phyloP scores from a whole-genome alignment of 208 protist species.

The Leishmania tropica region DNA sequence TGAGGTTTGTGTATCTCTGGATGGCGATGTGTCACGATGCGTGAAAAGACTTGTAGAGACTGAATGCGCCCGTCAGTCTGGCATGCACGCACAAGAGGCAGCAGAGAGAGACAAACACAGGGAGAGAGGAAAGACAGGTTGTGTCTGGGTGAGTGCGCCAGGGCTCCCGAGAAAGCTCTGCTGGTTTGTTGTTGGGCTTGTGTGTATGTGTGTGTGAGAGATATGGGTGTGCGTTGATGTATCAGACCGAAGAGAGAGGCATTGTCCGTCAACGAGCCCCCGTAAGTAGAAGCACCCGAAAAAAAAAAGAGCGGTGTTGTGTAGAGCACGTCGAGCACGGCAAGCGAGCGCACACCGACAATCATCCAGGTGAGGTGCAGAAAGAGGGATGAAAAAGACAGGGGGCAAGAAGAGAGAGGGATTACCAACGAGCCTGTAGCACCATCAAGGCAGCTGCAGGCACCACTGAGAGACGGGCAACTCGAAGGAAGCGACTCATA shows the following conservation, averaged over 20 bases:
- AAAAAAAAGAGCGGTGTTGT: background rate
- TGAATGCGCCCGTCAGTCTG: background rate
- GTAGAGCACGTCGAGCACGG: background rate
- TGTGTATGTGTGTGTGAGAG: background rate
- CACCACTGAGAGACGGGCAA: background rate
- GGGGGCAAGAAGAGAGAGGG: background rate
- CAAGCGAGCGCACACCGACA: background rate
- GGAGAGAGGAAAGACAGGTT: background rate
- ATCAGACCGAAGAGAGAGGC: background rate
- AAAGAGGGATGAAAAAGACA: background rate
- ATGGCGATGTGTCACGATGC: background rate
- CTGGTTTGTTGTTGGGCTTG: background rate
- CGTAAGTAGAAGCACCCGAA: background rate
- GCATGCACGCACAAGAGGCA: background rate
- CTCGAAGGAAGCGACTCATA: background rate
- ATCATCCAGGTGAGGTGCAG: background rate
- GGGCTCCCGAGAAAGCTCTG: background rate
- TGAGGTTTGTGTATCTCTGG: background rate
- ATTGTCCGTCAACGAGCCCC: background rate
- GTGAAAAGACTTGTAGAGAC: background rate
- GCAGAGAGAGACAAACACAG: background rate
- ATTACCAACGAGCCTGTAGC: background rate
- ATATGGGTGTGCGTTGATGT: background rate
- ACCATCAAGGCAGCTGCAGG: background rate
- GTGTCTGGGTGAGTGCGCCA: background rate